These are phyloP conservation scores for Talaromyces thailandensis DNA, from an alignment of 495 filamentous ascomycete species.

Conservation along the genomic window DNA sequence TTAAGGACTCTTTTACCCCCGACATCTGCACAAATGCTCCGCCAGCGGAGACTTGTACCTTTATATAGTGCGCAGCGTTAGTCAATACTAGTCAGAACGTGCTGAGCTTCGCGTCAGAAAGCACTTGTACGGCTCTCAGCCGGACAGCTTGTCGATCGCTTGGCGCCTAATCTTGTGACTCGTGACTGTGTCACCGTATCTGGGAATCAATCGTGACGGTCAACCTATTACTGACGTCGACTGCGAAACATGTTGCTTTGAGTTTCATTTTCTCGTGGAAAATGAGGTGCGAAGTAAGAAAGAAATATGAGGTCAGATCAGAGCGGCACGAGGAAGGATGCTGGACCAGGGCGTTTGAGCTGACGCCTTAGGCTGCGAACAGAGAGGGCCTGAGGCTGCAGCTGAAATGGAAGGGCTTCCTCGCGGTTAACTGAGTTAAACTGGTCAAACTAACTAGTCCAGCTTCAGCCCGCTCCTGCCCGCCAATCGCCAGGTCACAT, in stretches of 20 bases:
- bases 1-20: neutral
- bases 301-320: neutral
- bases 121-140: neutral
- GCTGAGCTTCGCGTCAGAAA: neutral
- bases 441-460: too few species aligned
- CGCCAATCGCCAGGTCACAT: neutral
- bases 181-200: conserved; percentile 1
- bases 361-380: neutral
- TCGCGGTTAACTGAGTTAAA: too few species aligned
- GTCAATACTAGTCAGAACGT: neutral
- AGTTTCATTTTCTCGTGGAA: neutral
- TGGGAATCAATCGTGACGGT: neutral
- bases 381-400: neutral
- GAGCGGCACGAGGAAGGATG: neutral
- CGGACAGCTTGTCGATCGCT: neutral
- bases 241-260: neutral
- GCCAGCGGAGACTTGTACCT: neutral
- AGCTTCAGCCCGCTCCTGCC: neutral
- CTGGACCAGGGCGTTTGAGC: neutral
- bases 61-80: neutral
- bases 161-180: neutral
- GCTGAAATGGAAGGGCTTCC: neutral
- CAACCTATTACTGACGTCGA: neutral
- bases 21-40: neutral
- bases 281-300: neutral